These are phyloP conservation scores for Nakaseomyces bracarensis DNA, from an alignment of 1,139 yeast species.

Conservation along the genomic window DNA sequence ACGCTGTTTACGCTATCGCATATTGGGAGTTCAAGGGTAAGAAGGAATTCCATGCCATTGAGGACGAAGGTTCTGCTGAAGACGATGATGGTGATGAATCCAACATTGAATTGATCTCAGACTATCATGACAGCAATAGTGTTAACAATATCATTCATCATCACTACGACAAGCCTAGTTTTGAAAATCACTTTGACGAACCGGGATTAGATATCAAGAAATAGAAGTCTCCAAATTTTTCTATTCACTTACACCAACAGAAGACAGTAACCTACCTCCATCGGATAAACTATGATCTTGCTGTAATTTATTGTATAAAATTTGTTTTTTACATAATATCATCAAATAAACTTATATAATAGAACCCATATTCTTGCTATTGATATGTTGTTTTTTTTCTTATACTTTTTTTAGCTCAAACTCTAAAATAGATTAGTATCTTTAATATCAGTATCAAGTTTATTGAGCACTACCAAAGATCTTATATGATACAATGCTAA, in stretches of 20 bases:
- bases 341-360: background rate
- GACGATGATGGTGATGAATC: conserved; percentile 8
- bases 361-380: conserved; percentile 1
- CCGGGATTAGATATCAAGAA: no score
- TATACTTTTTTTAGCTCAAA: background rate
- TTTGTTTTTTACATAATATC: no score
- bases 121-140: background rate
- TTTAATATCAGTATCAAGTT: no score
- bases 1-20: conserved; percentile 43
- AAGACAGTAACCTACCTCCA: no score
- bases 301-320: no score
- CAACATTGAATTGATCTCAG: conserved; percentile 4
- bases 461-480: no score
- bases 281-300: no score
- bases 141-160: conserved; percentile 1
- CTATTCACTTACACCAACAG: no score
- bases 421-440: background rate
- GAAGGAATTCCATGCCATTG: conserved; percentile 30
- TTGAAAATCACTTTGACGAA: no score
- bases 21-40: conserved; percentile 47
- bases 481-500: no score
- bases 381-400: background rate
- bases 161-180: conserved; percentile 1
- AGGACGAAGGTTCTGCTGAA: conserved; percentile 16
- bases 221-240: no score